Conservation (phyloP, 1,139 yeast species). For the Geotrichum candidum region DNA sequence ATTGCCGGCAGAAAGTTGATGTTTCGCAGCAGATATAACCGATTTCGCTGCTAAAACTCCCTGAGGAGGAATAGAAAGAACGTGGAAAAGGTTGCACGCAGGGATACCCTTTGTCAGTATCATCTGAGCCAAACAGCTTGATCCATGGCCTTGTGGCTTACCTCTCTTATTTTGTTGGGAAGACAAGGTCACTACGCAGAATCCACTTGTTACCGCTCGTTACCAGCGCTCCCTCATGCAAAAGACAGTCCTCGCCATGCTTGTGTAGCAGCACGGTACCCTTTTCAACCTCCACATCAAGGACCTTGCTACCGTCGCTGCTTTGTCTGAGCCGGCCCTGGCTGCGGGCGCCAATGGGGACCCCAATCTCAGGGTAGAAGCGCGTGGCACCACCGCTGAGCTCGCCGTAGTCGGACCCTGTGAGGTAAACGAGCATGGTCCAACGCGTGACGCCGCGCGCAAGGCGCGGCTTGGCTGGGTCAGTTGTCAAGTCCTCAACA, state of each 20-base stretch:
- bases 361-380: conserved; percentile 40
- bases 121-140: too few species aligned
- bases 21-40: too few species aligned
- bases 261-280: conserved; percentile 61
- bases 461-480: conserved; percentile 2
- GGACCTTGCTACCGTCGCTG: conserved; percentile 16
- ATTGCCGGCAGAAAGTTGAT: too few species aligned
- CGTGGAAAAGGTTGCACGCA: not conserved
- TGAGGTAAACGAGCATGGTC: conserved; percentile 56
- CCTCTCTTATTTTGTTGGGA: conserved; percentile 1
- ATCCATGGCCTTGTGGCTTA: too few species aligned
- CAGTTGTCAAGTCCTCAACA: conserved; percentile 6
- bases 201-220: conserved; percentile 58
- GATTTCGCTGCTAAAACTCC: too few species aligned
- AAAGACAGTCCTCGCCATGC: conserved; percentile 60
- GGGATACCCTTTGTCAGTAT: not conserved
- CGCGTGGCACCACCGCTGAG: conserved; percentile 60
- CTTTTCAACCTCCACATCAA: conserved; percentile 44
- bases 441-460: conserved; percentile 45
- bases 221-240: conserved; percentile 56
- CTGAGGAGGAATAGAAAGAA: too few species aligned
- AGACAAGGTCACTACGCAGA: conserved; percentile 55
- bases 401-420: conserved; percentile 47
- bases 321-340: not conserved
- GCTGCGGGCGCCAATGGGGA: conserved; percentile 3